Evolutionary conservation across 2,329 filamentous ascomycete genomes (phyloP).

Genomic region (Pezizomycotina sp.): DNA sequence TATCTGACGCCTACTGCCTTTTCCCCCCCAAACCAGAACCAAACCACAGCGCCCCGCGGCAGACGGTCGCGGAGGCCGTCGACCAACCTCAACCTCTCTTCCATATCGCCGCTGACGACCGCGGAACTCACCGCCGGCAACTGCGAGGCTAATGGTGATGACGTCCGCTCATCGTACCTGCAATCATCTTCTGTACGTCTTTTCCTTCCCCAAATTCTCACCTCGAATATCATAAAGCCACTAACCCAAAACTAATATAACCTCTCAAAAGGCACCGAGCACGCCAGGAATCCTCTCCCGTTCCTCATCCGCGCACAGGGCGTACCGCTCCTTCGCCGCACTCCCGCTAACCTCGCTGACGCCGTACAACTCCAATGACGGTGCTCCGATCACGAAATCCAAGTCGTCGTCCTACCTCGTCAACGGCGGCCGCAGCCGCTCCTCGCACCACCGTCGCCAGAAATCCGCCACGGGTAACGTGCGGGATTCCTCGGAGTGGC

Average conservation of each 20-base stretch:
- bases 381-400: conserved; percentile 38
- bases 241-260: conserved; percentile 25
- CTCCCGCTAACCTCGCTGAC: conserved; percentile 27
- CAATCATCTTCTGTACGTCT: conserved; percentile 19
- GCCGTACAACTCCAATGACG: conserved; percentile 21
- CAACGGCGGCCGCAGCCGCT: conserved; percentile 17
- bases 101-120: conserved; percentile 47
- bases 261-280: conserved; percentile 39
- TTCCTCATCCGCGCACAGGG: conserved; percentile 38
- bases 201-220: too few relatives aligned
- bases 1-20: too few relatives aligned
- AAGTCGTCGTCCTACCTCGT: conserved; percentile 45
- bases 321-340: conserved; percentile 33
- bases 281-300: conserved; percentile 47
- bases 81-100: conserved; percentile 43
- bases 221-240: too few relatives aligned
- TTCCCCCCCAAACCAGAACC: too few relatives aligned
- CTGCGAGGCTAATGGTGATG: conserved; percentile 28
- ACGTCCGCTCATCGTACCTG: conserved; percentile 26
- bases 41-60: too few relatives aligned
- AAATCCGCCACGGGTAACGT: conserved; percentile 27
- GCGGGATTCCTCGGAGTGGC: conserved; percentile 44
- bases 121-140: conserved; percentile 43
- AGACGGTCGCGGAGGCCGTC: conserved; percentile 32
- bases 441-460: conserved; percentile 8